Base-by-base conservation (phyloP, 768 basidiomycete species). In the Boletus patriciae region DNA sequence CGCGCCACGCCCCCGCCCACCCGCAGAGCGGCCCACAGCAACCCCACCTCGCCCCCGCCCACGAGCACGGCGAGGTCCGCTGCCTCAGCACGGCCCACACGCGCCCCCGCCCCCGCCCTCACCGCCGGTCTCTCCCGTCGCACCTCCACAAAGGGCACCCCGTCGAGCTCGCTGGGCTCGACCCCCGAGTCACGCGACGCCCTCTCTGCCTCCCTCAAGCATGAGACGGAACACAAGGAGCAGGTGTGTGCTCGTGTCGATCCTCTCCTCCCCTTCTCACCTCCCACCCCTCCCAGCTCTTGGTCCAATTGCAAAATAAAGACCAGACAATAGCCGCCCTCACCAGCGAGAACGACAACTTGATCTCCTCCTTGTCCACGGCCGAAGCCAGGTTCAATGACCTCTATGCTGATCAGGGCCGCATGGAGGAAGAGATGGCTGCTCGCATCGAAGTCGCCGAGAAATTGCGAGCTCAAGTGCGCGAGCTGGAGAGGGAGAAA, bases 401-500 rank as follows among this genome's bases (percentile, higher is more conserved):
- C 63, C 78, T 92, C 48, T 92, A 92, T 66, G 77, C 86, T 13
- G 92, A 94, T 62, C 91, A 93, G 70, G 78, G 81, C 55, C 83
- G 92, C 59, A 86, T 84, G 75, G 93, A 95, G 70, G 79, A 85
- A 58, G 91, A 94, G 64, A 75, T 94, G 71, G 85, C 85, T 25
- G 85, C 90, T 36, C 85, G 89, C 46, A 85, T 92, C 62, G 91
- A 94, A 63, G 84, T 94, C 37, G 76, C 85, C 37, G 92, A 94
- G 58, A 94, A 93, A 70, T 78, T 95, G 50, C 78, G 93, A 56
- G 72, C 78, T 18, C 90, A 94, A 72, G 81, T 92, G 41, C 86
- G 88, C 60, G 92, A 94, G 57, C 73, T 94, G 19, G 94, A 95
- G 75, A 92, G 85, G 72, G 93, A 95, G 73, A 93, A 91, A 73